phyloP scores from a whole-genome alignment of 2,329 filamentous ascomycete species.

The Plenodomus tracheiphilus region DNA sequence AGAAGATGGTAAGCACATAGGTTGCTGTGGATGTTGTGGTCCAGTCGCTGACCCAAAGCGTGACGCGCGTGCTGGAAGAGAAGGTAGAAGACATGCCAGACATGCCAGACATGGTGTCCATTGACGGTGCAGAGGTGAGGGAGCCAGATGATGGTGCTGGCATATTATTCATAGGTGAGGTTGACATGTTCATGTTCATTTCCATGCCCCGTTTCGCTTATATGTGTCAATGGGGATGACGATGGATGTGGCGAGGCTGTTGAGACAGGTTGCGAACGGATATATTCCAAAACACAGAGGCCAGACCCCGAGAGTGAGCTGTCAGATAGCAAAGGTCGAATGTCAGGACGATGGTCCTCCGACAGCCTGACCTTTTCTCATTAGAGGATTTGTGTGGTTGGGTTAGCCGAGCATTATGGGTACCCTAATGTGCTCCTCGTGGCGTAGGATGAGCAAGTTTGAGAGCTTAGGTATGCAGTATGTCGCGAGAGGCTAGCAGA shows the following conservation, averaged over 20 bases:
- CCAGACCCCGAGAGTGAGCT: background rate
- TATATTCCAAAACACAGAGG: background rate
- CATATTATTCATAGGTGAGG: background rate
- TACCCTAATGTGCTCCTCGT: slow-evolving; percentile 3
- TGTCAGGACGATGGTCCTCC: background rate
- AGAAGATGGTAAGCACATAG: slow-evolving; percentile 31
- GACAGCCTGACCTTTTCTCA: background rate
- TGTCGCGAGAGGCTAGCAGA: background rate
- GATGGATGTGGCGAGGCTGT: background rate
- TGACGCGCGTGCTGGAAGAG: slow-evolving; percentile 29
- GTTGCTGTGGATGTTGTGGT: slow-evolving; percentile 27
- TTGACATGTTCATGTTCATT: background rate
- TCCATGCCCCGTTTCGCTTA: background rate
- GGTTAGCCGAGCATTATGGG: slow-evolving; percentile 5
- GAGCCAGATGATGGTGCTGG: background rate
- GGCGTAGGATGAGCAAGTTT: slow-evolving; percentile 16
- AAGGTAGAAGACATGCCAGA: slow-evolving; percentile 33
- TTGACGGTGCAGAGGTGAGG: background rate
- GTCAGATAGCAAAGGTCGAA: background rate
- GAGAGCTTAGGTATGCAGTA: slow-evolving; percentile 8
- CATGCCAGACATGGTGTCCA: slow-evolving; percentile 10
- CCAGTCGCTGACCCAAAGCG: slow-evolving; percentile 34
- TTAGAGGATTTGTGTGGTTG: background rate
- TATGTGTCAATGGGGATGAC: background rate
- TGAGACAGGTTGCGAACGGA: background rate